Evolutionary conservation across 805 yeast species (phyloP).

Genomic region (Barnettozyma salicaria): DNA sequence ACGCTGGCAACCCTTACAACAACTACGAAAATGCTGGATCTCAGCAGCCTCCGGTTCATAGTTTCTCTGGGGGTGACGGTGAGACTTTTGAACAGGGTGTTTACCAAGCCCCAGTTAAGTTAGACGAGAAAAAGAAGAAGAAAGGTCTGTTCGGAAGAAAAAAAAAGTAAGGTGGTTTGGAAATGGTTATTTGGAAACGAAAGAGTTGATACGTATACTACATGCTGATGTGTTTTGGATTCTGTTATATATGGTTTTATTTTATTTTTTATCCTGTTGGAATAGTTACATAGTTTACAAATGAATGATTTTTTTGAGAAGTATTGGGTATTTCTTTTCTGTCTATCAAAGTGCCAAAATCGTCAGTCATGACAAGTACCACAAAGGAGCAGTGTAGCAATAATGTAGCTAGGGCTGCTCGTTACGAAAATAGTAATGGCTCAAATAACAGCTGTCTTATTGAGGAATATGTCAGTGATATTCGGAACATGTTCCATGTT

Average conservation of each 20-base stretch:
- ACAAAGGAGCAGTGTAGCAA: background rate
- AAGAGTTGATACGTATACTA: no score
- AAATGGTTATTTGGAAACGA: no score
- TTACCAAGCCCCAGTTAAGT: conserved; percentile 48
- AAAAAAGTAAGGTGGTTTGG: conserved; percentile 28
- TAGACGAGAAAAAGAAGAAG: conserved; percentile 55
- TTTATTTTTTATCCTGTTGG: no score
- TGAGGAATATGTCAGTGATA: background rate
- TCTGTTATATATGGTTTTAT: background rate
- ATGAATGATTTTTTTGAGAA: no score
- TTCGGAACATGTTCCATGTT: background rate
- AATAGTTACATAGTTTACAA: no score
- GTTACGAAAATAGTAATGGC: background rate
- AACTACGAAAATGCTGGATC: conserved; percentile 22
- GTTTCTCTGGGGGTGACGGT: conserved; percentile 24
- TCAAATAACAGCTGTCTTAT: background rate
- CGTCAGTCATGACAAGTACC: no score
- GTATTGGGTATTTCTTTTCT: no score
- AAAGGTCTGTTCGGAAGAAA: conserved; percentile 74
- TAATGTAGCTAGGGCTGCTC: background rate
- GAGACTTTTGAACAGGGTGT: conserved; percentile 51
- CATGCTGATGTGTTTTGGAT: background rate
- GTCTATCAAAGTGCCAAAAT: no score
- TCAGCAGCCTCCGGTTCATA: conserved; percentile 24
- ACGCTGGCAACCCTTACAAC: conserved; percentile 33